Evolutionary conservation across 305 asterid genomes (phyloP).

Genomic region (Solanum aculeatissimum): DNA sequence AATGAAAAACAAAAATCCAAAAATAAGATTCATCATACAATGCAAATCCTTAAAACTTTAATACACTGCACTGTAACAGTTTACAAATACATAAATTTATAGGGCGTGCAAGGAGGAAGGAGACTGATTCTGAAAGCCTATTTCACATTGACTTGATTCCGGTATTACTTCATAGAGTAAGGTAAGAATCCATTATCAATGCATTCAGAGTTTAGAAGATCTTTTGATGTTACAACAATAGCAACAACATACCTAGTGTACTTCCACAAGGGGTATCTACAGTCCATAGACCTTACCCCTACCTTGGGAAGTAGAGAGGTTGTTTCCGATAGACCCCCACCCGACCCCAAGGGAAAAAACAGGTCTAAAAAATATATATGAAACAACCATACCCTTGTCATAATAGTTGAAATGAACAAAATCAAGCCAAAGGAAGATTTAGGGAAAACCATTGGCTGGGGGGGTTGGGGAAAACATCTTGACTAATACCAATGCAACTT

Average conservation of each 20-base stretch:
- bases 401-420: background rate
- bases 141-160: background rate
- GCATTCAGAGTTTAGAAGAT: background rate
- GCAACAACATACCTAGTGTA: background rate
- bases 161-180: background rate
- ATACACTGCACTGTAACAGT: background rate
- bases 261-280: background rate
- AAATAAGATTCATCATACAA: background rate
- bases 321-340: background rate
- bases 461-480: background rate
- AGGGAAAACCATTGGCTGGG: background rate
- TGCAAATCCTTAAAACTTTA: background rate
- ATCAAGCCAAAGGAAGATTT: background rate
- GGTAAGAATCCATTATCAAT: background rate
- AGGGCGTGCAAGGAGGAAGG: background rate
- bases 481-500: background rate
- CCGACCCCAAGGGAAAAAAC: background rate
- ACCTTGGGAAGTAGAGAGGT: background rate
- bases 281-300: background rate
- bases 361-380: background rate
- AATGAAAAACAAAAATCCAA: conserved; percentile 8
- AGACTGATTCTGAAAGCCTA: background rate
- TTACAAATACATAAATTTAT: background rate
- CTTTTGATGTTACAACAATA: background rate
- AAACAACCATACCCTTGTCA: background rate